A percentile compares a stretch with the other conserved stretches of the same genome.
Evolutionary conservation across 306 rosid genomes (phyloP).

Genomic region (Erythrophleum fordii): DNA sequence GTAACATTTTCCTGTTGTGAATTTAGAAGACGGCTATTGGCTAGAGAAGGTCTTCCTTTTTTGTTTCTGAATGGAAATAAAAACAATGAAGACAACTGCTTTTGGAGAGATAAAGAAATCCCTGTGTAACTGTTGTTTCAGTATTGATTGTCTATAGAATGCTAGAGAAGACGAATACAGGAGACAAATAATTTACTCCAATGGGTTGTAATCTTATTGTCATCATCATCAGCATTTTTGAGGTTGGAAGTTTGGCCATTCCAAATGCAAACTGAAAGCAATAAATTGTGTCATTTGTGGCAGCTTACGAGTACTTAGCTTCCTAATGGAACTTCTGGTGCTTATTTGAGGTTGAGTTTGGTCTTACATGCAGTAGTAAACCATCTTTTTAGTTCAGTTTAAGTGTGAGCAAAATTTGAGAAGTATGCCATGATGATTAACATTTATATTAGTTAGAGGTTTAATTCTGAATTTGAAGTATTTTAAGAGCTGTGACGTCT

Average conservation of each 20-base stretch:
- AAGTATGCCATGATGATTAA: background rate
- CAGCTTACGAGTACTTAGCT: constrained; percentile 6
- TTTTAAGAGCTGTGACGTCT: background rate
- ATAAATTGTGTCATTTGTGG: constrained; percentile 29
- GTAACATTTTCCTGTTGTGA: constrained; percentile 52
- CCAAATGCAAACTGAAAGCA: constrained; percentile 30
- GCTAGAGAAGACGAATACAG: constrained; percentile 30
- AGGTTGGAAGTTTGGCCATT: constrained; percentile 23
- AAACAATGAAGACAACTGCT: constrained; percentile 21
- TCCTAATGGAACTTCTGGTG: background rate
- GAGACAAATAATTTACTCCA: background rate
- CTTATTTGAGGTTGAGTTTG: constrained; percentile 26
- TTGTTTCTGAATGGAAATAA: background rate
- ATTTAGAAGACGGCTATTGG: constrained; percentile 30
- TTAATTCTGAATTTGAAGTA: background rate
- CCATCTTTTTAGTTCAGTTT: background rate
- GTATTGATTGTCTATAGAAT: constrained; percentile 32
- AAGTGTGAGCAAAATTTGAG: background rate
- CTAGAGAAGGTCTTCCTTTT: constrained; percentile 7
- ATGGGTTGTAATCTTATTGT: background rate
- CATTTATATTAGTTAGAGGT: background rate
- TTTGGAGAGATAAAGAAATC: constrained; percentile 22
- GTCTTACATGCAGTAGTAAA: background rate
- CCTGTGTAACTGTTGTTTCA: constrained; percentile 23
- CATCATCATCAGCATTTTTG: background rate